A percentile compares a stretch with the other conserved stretches of the same genome.
Evolutionary conservation across 345 rosid genomes (phyloP).

Genomic region (Linum usitatissimum): DNA sequence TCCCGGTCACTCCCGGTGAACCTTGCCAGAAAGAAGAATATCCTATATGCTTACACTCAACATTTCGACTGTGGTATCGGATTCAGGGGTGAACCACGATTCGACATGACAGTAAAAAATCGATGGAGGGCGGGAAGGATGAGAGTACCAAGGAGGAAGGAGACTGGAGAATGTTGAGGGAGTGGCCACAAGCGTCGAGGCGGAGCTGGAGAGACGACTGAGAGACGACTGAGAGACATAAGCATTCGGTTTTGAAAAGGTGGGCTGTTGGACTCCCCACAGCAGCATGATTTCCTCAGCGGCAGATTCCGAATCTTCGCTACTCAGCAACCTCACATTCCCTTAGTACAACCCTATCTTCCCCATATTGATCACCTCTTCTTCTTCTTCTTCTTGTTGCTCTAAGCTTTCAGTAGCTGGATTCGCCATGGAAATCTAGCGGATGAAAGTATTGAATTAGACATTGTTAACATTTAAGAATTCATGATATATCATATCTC

Average conservation of each 20-base stretch:
- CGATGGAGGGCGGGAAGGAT: neutral
- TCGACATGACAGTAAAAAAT: neutral
- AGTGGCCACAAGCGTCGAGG: conserved; percentile 81
- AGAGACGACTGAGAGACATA: conserved; percentile 77
- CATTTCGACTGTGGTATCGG: too few relatives aligned
- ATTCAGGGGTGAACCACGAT: too few relatives aligned
- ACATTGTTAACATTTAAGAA: too few relatives aligned
- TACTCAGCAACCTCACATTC: conserved; percentile 33
- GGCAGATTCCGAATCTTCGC: conserved; percentile 36
- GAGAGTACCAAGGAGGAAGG: conserved; percentile 70
- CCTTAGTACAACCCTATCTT: conserved; percentile 52
- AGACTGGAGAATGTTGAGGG: conserved; percentile 70
- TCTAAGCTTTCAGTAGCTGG: conserved; percentile 1
- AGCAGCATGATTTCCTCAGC: conserved; percentile 78
- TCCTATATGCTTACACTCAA: too few relatives aligned
- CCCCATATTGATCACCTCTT: conserved; percentile 16
- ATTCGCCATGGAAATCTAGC: neutral
- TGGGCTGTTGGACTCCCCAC: conserved; percentile 90
- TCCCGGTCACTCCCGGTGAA: conserved; percentile 85
- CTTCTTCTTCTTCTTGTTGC: conserved; percentile 8
- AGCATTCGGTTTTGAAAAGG: conserved; percentile 55
- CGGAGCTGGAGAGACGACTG: conserved; percentile 62
- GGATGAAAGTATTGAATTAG: neutral
- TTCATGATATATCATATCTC: too few relatives aligned
- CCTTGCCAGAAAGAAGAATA: conserved; percentile 21